These are phyloP conservation scores for Cyclostephanos tholiformis DNA, from an alignment of 108 stramenopile genomes.

Conservation along the genomic window DNA sequence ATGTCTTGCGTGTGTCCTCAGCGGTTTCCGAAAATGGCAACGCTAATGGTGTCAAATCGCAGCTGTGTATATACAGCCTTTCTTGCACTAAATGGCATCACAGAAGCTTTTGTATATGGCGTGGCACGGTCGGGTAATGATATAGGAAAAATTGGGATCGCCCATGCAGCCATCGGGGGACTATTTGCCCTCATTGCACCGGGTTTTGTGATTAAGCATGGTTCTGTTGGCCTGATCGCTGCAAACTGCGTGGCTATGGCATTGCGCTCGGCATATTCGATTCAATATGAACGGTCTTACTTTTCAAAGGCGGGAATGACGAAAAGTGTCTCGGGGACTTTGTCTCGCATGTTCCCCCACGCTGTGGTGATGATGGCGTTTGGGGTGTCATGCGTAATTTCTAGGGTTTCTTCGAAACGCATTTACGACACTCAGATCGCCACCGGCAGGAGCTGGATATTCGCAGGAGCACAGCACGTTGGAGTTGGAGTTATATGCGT, in stretches of 20 bases:
- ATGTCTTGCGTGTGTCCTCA: neutral
- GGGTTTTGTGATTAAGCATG: conserved; percentile 53
- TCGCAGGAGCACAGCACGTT: conserved; percentile 61
- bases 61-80: conserved; percentile 92
- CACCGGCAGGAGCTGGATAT: conserved; percentile 52
- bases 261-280: conserved; percentile 67
- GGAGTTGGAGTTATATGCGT: conserved; percentile 55
- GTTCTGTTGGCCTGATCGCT: conserved; percentile 73
- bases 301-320: conserved; percentile 41
- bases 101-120: conserved; percentile 94
- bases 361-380: conserved; percentile 56
- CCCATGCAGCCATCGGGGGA: conserved; percentile 67
- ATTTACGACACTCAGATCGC: conserved; percentile 30
- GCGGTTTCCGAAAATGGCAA: neutral
- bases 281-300: conserved; percentile 66
- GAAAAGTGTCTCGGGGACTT: neutral
- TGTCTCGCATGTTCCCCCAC: conserved; percentile 55
- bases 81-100: conserved; percentile 91
- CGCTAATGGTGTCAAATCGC: conserved; percentile 8
- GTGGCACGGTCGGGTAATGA: conserved; percentile 63
- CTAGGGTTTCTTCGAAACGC: conserved; percentile 34
- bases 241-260: conserved; percentile 82
- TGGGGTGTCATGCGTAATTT: conserved; percentile 44
- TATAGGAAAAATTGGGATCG: conserved; percentile 64
- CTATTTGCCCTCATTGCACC: conserved; percentile 73